Percentiles rank a stretch among this genome's conserved stretches.
These are phyloP conservation scores for Nothophytophthora sp. DNA, from an alignment of 352 stramenopile genomes.

Conservation along the genomic window DNA sequence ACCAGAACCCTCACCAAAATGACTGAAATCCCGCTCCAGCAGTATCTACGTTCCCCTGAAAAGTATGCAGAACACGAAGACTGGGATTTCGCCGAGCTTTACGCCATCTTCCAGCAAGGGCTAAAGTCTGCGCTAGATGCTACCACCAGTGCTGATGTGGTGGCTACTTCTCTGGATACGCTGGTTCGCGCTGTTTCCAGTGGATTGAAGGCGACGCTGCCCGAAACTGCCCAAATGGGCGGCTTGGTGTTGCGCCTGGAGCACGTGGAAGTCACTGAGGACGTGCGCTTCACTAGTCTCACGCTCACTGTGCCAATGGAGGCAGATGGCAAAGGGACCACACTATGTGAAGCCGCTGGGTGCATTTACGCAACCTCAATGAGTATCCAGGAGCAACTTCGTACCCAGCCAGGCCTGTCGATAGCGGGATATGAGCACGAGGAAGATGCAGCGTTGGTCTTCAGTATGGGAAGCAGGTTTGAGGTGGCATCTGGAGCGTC, in stretches of 20 bases:
- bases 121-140: constrained; percentile 7
- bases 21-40: constrained; percentile 20
- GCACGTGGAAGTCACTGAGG: constrained; percentile 8
- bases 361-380: constrained; percentile 28
- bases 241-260: constrained; percentile 21
- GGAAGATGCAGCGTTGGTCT: constrained; percentile 26
- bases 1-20: background rate
- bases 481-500: constrained; percentile 2
- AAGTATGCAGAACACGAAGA: constrained; percentile 11
- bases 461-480: constrained; percentile 19
- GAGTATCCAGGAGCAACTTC: constrained; percentile 20
- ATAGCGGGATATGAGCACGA: constrained; percentile 17
- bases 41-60: constrained; percentile 14
- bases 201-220: constrained; percentile 13
- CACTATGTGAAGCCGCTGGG: constrained; percentile 16
- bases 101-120: constrained; percentile 23
- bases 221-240: constrained; percentile 3
- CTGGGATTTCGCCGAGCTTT: constrained; percentile 19
- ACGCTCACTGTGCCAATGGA: constrained; percentile 23
- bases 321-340: constrained; percentile 2
- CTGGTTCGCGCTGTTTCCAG: constrained; percentile 14
- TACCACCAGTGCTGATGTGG: background rate
- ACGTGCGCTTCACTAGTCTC: constrained; percentile 25
- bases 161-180: constrained; percentile 14
- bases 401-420: constrained; percentile 16